Base-by-base conservation (phyloP, 306 rosid species). In the Carpinus fangiana region DNA sequence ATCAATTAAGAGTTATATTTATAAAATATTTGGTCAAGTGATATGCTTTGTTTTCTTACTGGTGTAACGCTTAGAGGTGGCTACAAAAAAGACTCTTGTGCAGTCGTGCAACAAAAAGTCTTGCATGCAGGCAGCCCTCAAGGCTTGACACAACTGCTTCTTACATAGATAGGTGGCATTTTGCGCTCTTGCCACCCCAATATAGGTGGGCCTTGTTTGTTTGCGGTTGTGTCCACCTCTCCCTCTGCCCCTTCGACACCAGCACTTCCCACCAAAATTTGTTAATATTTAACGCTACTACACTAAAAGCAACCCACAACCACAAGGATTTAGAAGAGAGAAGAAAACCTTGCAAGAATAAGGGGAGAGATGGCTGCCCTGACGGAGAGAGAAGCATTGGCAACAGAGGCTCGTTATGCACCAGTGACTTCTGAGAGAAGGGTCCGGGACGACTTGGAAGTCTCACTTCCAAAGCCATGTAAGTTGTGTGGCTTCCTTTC, bases 391-490 rank as follows among this genome's bases (percentile, higher is more conserved):
- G 97, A 91, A 31, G 84, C 96, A 17, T 9, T 89, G 57, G 78
- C 84, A 14, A 89, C 93, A 31, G 88, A 91, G 87, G 90, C 95
- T 59, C 81, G 57, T 12, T 81, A 84, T 69, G 90, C 92, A 43
- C 97, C 92, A 0, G 83, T 88, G 61, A 88, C 97, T 78, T 2
- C 64, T 10, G 86, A 92, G 51, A 86, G 97, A 76, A 90, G 66
- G 83, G 85, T 94, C 73, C 85, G 95, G 66, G 78, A 34, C 45
- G 97, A 92, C 86, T 85, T 94, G 87, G 97, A 92, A 77, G 66
- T 79, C 79, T 61, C 86, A 47, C 79, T 94, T 51, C 92, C 95
- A 6, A 94, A 94, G 79, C 97, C 97, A 73, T 90, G 97, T 90
- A 28, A 38, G 82, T 50, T 38, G 13, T 18, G 16, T 12, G 21